These are phyloP conservation scores for Xerocomellus intermedius DNA, from an alignment of 768 basidiomycete species.

Conservation along the genomic window DNA sequence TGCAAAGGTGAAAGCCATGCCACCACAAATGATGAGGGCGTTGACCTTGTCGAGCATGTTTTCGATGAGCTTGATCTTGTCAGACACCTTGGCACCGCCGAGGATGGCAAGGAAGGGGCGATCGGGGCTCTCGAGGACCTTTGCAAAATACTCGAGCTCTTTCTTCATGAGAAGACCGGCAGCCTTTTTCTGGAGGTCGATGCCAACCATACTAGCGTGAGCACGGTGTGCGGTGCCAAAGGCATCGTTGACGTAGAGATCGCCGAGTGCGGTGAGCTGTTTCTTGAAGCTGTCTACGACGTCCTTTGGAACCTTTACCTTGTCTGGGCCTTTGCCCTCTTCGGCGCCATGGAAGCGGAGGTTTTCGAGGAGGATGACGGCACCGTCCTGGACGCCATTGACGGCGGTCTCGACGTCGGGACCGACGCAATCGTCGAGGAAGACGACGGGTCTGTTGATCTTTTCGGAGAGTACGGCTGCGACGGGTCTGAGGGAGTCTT, in stretches of 20 bases:
- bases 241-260: slow-evolving; percentile 98
- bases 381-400: slow-evolving; percentile 52
- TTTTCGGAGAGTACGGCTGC: slow-evolving; percentile 56
- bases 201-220: slow-evolving; percentile 98
- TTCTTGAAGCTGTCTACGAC: slow-evolving; percentile 83
- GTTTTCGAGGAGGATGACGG: slow-evolving; percentile 92
- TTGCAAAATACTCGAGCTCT: slow-evolving; percentile 98
- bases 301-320: slow-evolving; percentile 88
- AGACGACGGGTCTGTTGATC: slow-evolving; percentile 64
- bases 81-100: slow-evolving; percentile 97
- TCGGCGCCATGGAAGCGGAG: slow-evolving; percentile 98
- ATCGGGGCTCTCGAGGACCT: slow-evolving; percentile 92
- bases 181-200: slow-evolving; percentile 88
- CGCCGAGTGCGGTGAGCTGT: slow-evolving; percentile 85
- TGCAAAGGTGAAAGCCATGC: slow-evolving; percentile 99
- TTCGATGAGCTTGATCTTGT: slow-evolving; percentile 98
- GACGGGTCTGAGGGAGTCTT: slow-evolving; percentile 90
- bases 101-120: slow-evolving; percentile 97
- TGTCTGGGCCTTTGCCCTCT: slow-evolving; percentile 96
- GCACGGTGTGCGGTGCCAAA: slow-evolving; percentile 99
- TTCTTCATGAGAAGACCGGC: slow-evolving; percentile 98
- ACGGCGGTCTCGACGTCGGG: slow-evolving; percentile 80
- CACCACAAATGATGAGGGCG: slow-evolving; percentile 93
- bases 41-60: slow-evolving; percentile 99
- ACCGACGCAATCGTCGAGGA: slow-evolving; percentile 85